These are phyloP conservation scores for Yamadazyma friedrichii DNA, from an alignment of 1,139 yeast genomes.

Conservation along the genomic window DNA sequence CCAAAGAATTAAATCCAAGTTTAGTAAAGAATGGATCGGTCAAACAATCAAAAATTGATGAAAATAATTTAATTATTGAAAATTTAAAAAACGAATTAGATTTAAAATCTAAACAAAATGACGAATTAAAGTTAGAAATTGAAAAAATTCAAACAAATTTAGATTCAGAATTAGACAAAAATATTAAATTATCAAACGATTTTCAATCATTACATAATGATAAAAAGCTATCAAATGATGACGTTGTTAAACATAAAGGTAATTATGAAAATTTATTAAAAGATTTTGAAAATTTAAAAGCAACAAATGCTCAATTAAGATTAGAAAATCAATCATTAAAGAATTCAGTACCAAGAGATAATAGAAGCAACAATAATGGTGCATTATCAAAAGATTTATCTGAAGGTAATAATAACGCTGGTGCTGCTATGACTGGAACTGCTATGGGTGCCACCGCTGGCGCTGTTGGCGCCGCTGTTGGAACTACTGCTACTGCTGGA, in stretches of 20 bases:
- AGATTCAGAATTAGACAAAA: conserved; percentile 10
- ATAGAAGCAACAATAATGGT: conserved; percentile 13
- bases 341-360: conserved; percentile 17
- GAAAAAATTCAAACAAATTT: conserved; percentile 14
- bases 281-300: conserved; percentile 28
- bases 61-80: conserved; percentile 4
- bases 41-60: neutral
- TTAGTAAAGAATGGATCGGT: neutral
- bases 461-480: neutral
- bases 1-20: neutral
- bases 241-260: conserved; percentile 5
- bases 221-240: conserved; percentile 7
- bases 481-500: conserved; percentile 1
- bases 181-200: conserved; percentile 11
- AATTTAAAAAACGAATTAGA: conserved; percentile 15
- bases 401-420: conserved; percentile 5
- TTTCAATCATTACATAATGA: conserved; percentile 10
- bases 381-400: conserved; percentile 13
- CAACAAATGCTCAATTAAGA: conserved; percentile 35
- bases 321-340: conserved; percentile 43
- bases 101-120: conserved; percentile 8
- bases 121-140: conserved; percentile 15
- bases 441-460: conserved; percentile 7
- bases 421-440: conserved; percentile 1
- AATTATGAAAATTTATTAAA: conserved; percentile 14